Evolutionary conservation across 1,139 yeast species (phyloP), one percentile per base, ranked within the genome.

Genomic region (Sugiyamaella xylanicola): DNA sequence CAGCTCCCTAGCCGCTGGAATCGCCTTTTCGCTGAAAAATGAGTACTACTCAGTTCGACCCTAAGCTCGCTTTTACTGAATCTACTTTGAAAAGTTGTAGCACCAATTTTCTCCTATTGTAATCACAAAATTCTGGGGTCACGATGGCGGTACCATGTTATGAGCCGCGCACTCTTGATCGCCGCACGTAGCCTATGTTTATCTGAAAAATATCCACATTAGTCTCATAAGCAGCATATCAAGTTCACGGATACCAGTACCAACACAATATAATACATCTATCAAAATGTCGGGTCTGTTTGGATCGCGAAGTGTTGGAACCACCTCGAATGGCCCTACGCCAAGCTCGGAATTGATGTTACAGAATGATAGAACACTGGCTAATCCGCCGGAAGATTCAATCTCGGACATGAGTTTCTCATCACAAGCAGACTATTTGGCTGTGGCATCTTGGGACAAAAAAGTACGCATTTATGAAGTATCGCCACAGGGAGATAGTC

Each of bases 391-490:
- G 11, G 96, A 89, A 61, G 99, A 95, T 68, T 86, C 97, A 2
- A 80, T 95, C 32, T 81, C 92, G n/a, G 96, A 89, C 64, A 71
- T 95, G 56, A 77, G 91, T 17, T 95, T 93, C 72, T 88, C 97
- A n/a, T 90, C 98, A n/a, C 89, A 81, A 61, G 95, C 87, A 22
- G 97, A 95, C 64, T 72, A 86, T 57, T 74, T 83, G 55, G 84
- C 95, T 1, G 95, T 85, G 2, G 82, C 95, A 9, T 86, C 96
- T 40, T 95, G 99, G 99, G 99, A 95, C 73, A 88, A 87, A 66
- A 91, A 91, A 69, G 97, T 90, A 39, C 80, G 99, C 58, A 86
- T 95, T 57, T 95, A 95, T 77, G 98, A 93, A 70, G 84, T 92
- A 22, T 84, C 84, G 61, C 76, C 83, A 20, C 82, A 79, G 61